A percentile compares a stretch with the other conserved stretches of the same genome.
These are phyloP conservation scores for Pythium graminicola DNA, from an alignment of 352 stramenopile species.

Conservation along the genomic window DNA sequence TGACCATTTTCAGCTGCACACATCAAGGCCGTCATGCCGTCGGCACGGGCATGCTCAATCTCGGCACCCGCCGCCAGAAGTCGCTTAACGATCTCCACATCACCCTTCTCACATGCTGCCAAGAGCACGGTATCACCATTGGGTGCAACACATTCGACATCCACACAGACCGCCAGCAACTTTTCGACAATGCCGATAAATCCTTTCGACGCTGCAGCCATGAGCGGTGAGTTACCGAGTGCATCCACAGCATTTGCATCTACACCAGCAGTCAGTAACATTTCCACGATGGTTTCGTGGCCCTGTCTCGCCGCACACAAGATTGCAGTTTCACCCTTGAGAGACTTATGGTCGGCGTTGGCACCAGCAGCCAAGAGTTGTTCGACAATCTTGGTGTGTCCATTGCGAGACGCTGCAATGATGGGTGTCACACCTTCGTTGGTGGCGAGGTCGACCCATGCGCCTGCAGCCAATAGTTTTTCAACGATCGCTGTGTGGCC, in stretches of 20 bases:
- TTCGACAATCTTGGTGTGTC: neutral
- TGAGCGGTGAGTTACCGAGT: neutral
- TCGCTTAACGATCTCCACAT: neutral
- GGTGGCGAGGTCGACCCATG: neutral
- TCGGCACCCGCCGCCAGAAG: neutral
- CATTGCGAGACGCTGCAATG: neutral
- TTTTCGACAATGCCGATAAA: conserved; percentile 1
- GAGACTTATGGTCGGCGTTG: neutral
- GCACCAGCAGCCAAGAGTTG: neutral
- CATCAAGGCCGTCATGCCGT: neutral
- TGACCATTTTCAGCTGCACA: neutral
- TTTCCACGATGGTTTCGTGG: neutral
- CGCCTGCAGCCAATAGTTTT: neutral
- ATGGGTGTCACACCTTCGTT: neutral
- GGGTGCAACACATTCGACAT: neutral
- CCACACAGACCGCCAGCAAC: neutral
- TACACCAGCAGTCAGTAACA: neutral
- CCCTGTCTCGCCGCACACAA: neutral
- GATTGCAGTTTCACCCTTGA: neutral
- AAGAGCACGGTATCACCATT: neutral
- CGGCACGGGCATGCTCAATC: neutral
- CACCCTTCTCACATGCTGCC: neutral
- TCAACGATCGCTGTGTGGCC: neutral
- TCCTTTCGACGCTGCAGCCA: neutral
- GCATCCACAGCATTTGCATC: neutral